Base-by-base conservation (phyloP, 2,329 filamentous ascomycete species). In the Claviceps citrina region DNA sequence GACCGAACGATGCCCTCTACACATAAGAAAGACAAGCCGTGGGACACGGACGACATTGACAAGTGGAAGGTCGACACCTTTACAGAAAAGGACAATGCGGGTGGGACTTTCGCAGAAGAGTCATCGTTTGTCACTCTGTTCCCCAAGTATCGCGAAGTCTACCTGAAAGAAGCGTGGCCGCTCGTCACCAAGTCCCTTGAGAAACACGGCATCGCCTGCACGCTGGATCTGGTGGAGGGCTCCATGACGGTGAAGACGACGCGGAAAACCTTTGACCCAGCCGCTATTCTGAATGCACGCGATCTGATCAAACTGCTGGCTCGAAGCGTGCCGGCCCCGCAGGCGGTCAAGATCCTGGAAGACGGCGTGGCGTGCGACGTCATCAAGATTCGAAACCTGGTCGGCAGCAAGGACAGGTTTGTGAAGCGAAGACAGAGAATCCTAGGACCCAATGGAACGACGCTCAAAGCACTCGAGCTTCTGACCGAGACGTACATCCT, bases 171-270 rank as follows among this genome's bases (percentile, higher is more conserved):
- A 57, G 81, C 81, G 51, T 98, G 91, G 91, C 85, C 89, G 3
- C 72, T 93, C 34, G 76, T 98, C 43, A 96, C 86, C 22, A 80
- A 81, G 53, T 71, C 84, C 1, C 76, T 98, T 44, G 84, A 93
- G 54, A 93, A 91, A 62, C 68, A 73, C 42, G 86, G 87, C 48
- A 85, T 98, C 35, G 84, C 83, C 32, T 95, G 89, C 57, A 87
- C 83, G 7, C 76, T 98, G 20, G 89, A 98, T 66, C 70, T 98
- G 58, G 82, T 96, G 4, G 87, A 96, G 59, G 91, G 91, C 55
- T 85, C 78, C 57, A 96, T 96, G 89, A 87, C 83, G 0, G 89
- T 96, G 48, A 93, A 89, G 63, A 96, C 91, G 19, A 96, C 89
- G 2, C 71, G 82, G 52, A 87, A 87, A 60, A 93, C 86, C 3